Conservation (phyloP, 306 rosid species). For the Pterocarpus santalinus region DNA sequence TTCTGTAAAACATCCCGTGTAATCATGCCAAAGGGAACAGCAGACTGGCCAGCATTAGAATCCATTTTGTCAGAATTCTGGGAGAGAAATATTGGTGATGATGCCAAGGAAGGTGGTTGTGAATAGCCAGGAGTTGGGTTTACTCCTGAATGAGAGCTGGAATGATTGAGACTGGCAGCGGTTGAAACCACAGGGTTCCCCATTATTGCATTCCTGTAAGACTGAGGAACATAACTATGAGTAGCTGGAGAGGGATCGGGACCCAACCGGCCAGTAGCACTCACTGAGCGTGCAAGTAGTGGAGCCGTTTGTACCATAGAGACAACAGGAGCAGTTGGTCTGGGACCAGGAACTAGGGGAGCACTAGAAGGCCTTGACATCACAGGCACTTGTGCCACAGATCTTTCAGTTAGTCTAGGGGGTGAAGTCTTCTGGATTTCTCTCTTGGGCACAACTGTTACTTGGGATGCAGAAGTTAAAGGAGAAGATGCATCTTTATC, state of each 20-base stretch:
- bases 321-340: conserved; percentile 74
- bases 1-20: conserved; percentile 66
- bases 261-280: conserved; percentile 92
- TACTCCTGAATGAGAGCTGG: conserved; percentile 64
- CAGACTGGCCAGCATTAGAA: conserved; percentile 58
- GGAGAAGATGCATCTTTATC: conserved; percentile 62
- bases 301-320: conserved; percentile 80
- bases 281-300: conserved; percentile 80
- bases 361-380: conserved; percentile 95
- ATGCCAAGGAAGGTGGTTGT: conserved; percentile 69
- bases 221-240: conserved; percentile 79
- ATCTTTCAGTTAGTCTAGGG: conserved; percentile 69
- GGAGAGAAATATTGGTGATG: conserved; percentile 72
- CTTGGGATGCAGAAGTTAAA: conserved; percentile 50
- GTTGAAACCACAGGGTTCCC: conserved; percentile 70
- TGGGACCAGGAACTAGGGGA: conserved; percentile 81
- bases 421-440: conserved; percentile 70
- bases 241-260: conserved; percentile 88
- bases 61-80: conserved; percentile 70
- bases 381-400: conserved; percentile 59
- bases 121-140: conserved; percentile 67
- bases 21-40: conserved; percentile 68
- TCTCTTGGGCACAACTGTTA: conserved; percentile 54
- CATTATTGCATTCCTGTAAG: conserved; percentile 94
- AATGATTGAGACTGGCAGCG: conserved; percentile 61